Evolutionary conservation across 306 rosid species (phyloP).

Genomic region (Phaseolus lunatus): DNA sequence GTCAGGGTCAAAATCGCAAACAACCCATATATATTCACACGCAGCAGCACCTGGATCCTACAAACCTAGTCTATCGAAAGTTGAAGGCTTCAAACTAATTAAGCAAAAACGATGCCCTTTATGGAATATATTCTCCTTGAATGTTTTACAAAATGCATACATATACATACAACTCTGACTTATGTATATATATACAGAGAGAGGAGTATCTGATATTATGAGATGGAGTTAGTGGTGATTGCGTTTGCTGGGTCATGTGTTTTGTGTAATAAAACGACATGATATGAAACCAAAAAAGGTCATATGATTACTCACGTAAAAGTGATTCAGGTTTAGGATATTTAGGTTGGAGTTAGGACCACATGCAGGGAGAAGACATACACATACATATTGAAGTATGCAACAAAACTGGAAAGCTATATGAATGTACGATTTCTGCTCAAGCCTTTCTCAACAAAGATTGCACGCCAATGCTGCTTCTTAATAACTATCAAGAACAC

Average conservation of each 20-base stretch:
- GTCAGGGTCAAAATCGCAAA: too few species aligned
- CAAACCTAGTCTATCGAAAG: background rate
- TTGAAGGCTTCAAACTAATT: background rate
- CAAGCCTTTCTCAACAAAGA: constrained; percentile 35
- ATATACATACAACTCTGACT: too few species aligned
- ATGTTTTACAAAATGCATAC: too few species aligned
- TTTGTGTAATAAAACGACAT: constrained; percentile 26
- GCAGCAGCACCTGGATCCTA: too few species aligned
- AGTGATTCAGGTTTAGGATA: constrained; percentile 28
- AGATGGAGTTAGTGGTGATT: constrained; percentile 6
- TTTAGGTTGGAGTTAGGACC: constrained; percentile 44
- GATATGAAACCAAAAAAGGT: background rate
- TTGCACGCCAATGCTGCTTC: constrained; percentile 35
- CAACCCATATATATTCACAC: too few species aligned
- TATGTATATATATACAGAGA: too few species aligned
- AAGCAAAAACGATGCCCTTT: background rate
- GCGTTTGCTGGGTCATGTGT: constrained; percentile 2
- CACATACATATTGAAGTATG: constrained; percentile 34
- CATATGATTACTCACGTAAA: constrained; percentile 24
- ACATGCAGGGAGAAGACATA: constrained; percentile 29
- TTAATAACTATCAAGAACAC: constrained; percentile 41
- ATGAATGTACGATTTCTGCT: constrained; percentile 41
- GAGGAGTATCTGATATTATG: too few species aligned
- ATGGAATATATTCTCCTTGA: background rate
- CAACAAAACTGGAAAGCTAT: constrained; percentile 34